Evolutionary conservation across 2,329 filamentous ascomycete species (phyloP).

Genomic region (Elsinoe perseae): DNA sequence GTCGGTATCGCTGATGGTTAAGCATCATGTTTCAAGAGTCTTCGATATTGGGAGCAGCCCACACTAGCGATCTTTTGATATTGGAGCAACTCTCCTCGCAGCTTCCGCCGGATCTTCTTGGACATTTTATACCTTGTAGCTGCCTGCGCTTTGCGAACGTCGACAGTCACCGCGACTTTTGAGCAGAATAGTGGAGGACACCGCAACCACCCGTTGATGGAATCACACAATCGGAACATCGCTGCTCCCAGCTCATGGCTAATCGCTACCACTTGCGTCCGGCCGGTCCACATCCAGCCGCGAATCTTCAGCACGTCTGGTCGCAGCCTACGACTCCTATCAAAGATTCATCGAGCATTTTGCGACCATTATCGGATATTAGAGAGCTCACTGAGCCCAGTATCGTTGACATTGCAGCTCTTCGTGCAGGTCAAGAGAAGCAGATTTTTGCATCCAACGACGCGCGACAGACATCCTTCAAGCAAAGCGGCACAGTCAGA

Average conservation of each 20-base stretch:
- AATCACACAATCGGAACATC: not conserved
- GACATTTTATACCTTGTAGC: not conserved
- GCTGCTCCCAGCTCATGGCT: conserved; percentile 13
- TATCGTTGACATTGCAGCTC: conserved; percentile 29
- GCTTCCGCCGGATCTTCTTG: not conserved
- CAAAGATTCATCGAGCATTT: conserved; percentile 25
- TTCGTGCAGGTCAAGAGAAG: conserved; percentile 12
- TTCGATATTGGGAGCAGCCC: conserved; percentile 6
- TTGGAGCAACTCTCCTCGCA: not conserved
- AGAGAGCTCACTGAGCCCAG: conserved; percentile 44
- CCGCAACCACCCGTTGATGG: conserved; percentile 1
- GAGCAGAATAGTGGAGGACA: not conserved
- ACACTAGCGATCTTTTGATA: not conserved
- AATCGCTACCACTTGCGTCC: conserved; percentile 9
- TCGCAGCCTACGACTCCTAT: conserved; percentile 12
- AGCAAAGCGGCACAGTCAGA: conserved; percentile 22
- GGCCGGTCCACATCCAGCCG: not conserved
- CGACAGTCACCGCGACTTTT: not conserved
- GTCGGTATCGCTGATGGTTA: conserved; percentile 2
- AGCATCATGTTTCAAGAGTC: conserved; percentile 4
- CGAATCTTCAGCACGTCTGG: not conserved
- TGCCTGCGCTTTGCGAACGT: not conserved
- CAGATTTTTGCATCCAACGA: conserved; percentile 24
- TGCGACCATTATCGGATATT: conserved; percentile 43
- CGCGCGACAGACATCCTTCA: conserved; percentile 21